Evolutionary conservation across 2,329 filamentous ascomycete genomes (phyloP).

Genomic region (Pseudogymnoascus sp.): DNA sequence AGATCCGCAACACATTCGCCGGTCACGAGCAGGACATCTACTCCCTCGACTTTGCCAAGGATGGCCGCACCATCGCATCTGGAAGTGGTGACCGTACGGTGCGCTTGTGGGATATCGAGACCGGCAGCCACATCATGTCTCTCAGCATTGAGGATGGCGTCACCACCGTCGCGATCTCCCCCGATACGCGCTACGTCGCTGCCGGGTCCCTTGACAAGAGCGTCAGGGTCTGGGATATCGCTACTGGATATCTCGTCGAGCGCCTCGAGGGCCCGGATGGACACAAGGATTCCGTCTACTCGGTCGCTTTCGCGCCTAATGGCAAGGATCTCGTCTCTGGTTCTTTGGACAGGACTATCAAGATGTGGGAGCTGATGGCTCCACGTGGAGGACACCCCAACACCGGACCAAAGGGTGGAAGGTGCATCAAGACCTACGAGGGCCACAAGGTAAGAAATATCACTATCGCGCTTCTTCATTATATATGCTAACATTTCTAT

Average conservation of each 20-base stretch:
- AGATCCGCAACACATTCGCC: constrained; percentile 86
- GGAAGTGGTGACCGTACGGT: constrained; percentile 92
- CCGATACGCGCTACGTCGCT: constrained; percentile 86
- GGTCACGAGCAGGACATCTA: constrained; percentile 99
- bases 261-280: constrained; percentile 87
- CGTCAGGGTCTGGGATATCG: constrained; percentile 92
- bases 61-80: constrained; percentile 89
- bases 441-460: constrained; percentile 68
- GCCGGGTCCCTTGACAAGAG: constrained; percentile 96
- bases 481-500: constrained; percentile 30
- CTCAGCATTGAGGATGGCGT: constrained; percentile 94
- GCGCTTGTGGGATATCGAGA: constrained; percentile 90
- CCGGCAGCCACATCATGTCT: constrained; percentile 70
- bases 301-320: constrained; percentile 88
- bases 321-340: constrained; percentile 90
- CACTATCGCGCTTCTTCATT: background rate
- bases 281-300: constrained; percentile 95
- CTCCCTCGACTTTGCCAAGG: constrained; percentile 87
- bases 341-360: constrained; percentile 95
- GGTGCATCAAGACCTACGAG: constrained; percentile 94
- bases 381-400: constrained; percentile 57
- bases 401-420: constrained; percentile 69
- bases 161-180: constrained; percentile 94
- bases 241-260: constrained; percentile 77
- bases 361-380: constrained; percentile 91